These are phyloP conservation scores for Metrosideros polymorpha DNA, from an alignment of 441 rosid genomes.

Conservation along the genomic window DNA sequence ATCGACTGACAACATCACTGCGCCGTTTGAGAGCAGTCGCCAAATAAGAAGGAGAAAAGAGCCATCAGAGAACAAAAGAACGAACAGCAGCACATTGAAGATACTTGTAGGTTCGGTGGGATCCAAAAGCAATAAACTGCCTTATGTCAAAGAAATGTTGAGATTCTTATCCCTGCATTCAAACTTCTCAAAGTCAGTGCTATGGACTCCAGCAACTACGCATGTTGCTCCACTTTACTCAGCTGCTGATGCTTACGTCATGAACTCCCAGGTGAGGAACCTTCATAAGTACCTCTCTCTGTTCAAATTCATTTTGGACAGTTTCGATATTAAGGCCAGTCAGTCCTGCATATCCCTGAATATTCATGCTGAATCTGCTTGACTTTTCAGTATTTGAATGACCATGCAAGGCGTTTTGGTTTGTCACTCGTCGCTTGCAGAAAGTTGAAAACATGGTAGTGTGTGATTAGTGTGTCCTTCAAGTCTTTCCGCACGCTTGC, in stretches of 20 bases:
- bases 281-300: neutral
- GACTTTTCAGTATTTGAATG: neutral
- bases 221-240: conserved; percentile 84
- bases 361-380: neutral
- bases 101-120: conserved; percentile 93
- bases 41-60: conserved; percentile 7
- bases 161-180: conserved; percentile 44
- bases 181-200: conserved; percentile 57
- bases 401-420: neutral
- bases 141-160: conserved; percentile 62
- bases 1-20: conserved; percentile 1
- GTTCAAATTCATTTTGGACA: neutral
- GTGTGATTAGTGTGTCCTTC: neutral
- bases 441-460: neutral
- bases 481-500: neutral
- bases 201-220: conserved; percentile 86
- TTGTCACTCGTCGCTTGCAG: neutral
- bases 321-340: neutral
- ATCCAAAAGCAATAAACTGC: conserved; percentile 88
- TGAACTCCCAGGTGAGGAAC: conserved; percentile 74
- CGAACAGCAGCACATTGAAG: conserved; percentile 34
- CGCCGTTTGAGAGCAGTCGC: neutral
- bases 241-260: conserved; percentile 88
- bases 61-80: conserved; percentile 16
- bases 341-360: neutral